Percentiles rank a stretch among this genome's conserved stretches.
Evolutionary conservation across 78 protist genomes (phyloP).

Genomic region (Creolimax fragrantissima): DNA sequence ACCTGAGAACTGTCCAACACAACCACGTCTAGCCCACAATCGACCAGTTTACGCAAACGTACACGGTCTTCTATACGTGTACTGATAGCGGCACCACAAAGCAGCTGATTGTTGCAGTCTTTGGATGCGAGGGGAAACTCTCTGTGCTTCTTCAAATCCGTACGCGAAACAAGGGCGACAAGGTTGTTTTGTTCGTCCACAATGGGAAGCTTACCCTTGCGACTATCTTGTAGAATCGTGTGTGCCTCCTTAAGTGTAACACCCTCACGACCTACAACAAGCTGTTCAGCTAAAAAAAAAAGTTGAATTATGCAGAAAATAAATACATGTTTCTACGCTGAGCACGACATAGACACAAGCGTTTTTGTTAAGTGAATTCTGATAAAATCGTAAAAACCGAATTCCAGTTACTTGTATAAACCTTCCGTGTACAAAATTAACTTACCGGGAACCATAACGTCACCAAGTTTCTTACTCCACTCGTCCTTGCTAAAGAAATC

Average conservation of each 20-base stretch:
- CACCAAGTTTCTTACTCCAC: slow-evolving; percentile 34
- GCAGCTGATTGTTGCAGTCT: slow-evolving; percentile 27
- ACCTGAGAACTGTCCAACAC: slow-evolving; percentile 48
- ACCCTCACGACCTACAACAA: slow-evolving; percentile 35
- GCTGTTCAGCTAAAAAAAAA: background rate
- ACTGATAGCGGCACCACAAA: slow-evolving; percentile 51
- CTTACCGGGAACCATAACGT: slow-evolving; percentile 69
- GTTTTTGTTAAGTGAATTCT: too few relatives aligned
- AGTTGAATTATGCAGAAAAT: background rate
- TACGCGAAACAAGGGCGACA: slow-evolving; percentile 59
- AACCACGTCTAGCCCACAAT: slow-evolving; percentile 59
- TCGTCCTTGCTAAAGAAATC: slow-evolving; percentile 52
- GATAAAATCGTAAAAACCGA: background rate
- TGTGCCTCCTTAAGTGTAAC: slow-evolving; percentile 69
- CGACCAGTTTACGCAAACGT: slow-evolving; percentile 34
- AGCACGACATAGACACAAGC: too few relatives aligned
- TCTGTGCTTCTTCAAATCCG: slow-evolving; percentile 66
- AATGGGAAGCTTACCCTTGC: slow-evolving; percentile 74
- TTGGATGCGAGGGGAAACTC: slow-evolving; percentile 60
- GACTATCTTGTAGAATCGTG: slow-evolving; percentile 38
- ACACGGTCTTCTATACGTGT: slow-evolving; percentile 38
- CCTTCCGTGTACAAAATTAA: slow-evolving; percentile 32
- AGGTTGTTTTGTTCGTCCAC: slow-evolving; percentile 61
- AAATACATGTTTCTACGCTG: too few relatives aligned
- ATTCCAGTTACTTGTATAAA: background rate